Base-by-base conservation (phyloP, 2,329 filamentous ascomycete species). In the Cytospora piceicola region DNA sequence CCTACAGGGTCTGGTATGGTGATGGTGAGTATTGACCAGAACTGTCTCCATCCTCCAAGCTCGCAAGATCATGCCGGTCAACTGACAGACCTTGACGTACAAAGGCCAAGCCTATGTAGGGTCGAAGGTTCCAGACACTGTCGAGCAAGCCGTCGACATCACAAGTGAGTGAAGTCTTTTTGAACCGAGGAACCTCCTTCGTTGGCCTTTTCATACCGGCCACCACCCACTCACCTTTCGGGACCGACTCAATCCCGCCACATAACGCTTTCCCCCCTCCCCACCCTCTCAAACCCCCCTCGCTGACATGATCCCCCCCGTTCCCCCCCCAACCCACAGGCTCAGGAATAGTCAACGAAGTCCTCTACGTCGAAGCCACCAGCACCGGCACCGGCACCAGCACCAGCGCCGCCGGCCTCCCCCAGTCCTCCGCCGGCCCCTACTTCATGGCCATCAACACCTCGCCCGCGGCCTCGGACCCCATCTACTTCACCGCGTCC, bases 361-460 rank as follows among this genome's bases (percentile, higher is more conserved):
- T 54, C 52, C 61, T 65, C 67, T 64, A 69, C 60, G 61, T 71
- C 34, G 68, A 67, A 63, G 65, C 70, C 55, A 30, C 61, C n/a
- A 20, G 30, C 34, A 59, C 63, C 39, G 11, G 8, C 17, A 46
- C 46, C 2, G 49, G 27, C 17, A 60, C 57, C 46, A 36, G 7
- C 20, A 49, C 49, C 3, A 54, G 22, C 17, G 54, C 57, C 46
- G 32, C 63, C 14, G 7, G 36, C 24, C 15, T 30, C 20, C 55
- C 36, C 34, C 49, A 24, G 4, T 27, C 29, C 12, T 52, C 70
- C 29, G 62, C 68, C 4, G 42, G 67, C 49, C 64, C 69, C 17
- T 70, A 67, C 34, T 72, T 72, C 64, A 68, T 72, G 17, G 66
- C 62, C 32, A 58, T 67, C 63, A 68, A 69, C 64, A 61, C 65